Percentiles rank a stretch among this genome's conserved stretches.
These are phyloP conservation scores for Capsicum chinense DNA, from an alignment of 257 asterid species.

Conservation along the genomic window DNA sequence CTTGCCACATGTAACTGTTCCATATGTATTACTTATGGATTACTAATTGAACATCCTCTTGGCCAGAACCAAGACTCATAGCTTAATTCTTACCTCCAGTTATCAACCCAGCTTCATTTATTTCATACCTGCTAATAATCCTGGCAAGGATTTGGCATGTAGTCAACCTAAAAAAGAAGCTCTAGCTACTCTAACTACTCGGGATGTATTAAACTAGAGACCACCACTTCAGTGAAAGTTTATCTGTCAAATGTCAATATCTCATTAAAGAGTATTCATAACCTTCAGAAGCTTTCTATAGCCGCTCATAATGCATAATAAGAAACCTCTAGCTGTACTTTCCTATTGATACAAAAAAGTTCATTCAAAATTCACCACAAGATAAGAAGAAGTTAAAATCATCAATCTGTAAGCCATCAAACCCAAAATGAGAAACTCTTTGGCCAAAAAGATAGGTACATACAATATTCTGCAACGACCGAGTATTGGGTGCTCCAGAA, in stretches of 20 bases:
- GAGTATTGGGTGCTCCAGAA: slow-evolving; percentile 71
- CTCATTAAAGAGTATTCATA: not conserved
- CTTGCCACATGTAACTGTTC: not conserved
- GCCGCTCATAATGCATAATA: not conserved
- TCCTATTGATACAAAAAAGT: not conserved
- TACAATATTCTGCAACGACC: slow-evolving; percentile 83
- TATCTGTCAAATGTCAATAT: not conserved
- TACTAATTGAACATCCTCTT: not conserved
- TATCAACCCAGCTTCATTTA: not conserved
- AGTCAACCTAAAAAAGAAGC: not conserved
- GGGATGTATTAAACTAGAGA: not conserved
- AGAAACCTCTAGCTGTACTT: not conserved
- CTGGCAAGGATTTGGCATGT: not conserved
- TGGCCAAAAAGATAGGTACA: not conserved
- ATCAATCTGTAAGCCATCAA: not conserved
- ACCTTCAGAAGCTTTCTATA: slow-evolving; percentile 9
- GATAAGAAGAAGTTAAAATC: not conserved
- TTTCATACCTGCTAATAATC: not conserved
- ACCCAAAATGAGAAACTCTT: slow-evolving; percentile 21
- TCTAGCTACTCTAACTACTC: not conserved
- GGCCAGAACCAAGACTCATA: not conserved
- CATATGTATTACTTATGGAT: not conserved
- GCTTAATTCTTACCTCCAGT: slow-evolving; percentile 16
- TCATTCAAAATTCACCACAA: not conserved
- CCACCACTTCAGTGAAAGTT: not conserved